Evolutionary conservation across 2,329 filamentous ascomycete genomes (phyloP).

Genomic region (Pleoardoris graminearum): DNA sequence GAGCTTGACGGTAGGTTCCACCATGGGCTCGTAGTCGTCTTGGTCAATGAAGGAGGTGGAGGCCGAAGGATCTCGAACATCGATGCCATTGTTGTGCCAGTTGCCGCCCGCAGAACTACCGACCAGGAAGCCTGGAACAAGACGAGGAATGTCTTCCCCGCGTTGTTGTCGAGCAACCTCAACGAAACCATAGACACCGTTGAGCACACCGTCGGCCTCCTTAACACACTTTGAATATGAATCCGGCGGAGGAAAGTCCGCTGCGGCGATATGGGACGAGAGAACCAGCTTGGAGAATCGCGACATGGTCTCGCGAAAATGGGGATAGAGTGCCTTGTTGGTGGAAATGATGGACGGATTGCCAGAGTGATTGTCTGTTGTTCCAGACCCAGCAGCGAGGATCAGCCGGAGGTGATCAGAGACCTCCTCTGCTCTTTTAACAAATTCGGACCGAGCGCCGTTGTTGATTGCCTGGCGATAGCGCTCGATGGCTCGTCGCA

Average conservation of each 20-base stretch:
- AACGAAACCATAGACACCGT: constrained; percentile 94
- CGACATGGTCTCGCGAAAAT: constrained; percentile 99
- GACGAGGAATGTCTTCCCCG: constrained; percentile 88
- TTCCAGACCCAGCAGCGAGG: constrained; percentile 93
- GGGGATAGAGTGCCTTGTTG: constrained; percentile 94
- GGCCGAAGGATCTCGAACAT: constrained; percentile 67
- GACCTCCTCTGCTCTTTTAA: constrained; percentile 93
- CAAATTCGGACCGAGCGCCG: constrained; percentile 84
- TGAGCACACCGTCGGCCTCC: constrained; percentile 93
- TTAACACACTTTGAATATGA: constrained; percentile 93
- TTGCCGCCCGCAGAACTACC: constrained; percentile 82
- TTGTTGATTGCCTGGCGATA: constrained; percentile 89
- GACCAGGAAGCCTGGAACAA: constrained; percentile 90
- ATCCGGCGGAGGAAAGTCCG: constrained; percentile 92
- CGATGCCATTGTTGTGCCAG: constrained; percentile 74
- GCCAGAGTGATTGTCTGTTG: constrained; percentile 97
- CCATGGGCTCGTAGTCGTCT: constrained; percentile 74
- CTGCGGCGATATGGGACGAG: constrained; percentile 94
- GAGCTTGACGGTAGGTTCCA: constrained; percentile 73
- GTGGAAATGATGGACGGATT: constrained; percentile 99
- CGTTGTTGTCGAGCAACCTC: constrained; percentile 92
- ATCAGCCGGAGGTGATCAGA: constrained; percentile 93
- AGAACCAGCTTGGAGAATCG: constrained; percentile 99
- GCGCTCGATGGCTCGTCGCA: constrained; percentile 85
- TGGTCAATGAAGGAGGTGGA: constrained; percentile 76